A percentile compares a stretch with the other conserved stretches of the same genome.
These are phyloP conservation scores for Aspergillus nidulans DNA, from an alignment of 495 filamentous ascomycete genomes.

Conservation along the genomic window DNA sequence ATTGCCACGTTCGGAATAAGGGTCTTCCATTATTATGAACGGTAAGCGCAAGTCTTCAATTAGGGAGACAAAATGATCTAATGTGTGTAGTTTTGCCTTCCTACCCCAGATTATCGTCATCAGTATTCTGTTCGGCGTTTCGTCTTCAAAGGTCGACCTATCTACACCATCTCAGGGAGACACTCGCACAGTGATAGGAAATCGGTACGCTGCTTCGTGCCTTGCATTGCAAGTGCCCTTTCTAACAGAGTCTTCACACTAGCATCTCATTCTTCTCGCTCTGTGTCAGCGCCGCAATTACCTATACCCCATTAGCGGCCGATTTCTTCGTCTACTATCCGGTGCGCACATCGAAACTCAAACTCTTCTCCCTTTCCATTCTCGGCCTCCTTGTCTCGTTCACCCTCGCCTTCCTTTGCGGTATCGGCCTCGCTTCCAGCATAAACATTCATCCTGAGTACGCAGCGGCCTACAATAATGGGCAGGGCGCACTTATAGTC, in stretches of 20 bases:
- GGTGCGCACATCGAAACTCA: constrained; percentile 38
- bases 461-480: constrained; percentile 47
- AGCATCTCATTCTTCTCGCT: constrained; percentile 66
- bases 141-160: constrained; percentile 60
- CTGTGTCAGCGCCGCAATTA: constrained; percentile 59
- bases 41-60: constrained; percentile 33
- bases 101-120: constrained; percentile 62
- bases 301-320: constrained; percentile 55
- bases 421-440: constrained; percentile 65
- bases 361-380: constrained; percentile 36
- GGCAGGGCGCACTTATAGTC: constrained; percentile 56
- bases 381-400: constrained; percentile 51
- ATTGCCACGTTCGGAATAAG: constrained; percentile 71
- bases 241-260: not conserved
- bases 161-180: constrained; percentile 46
- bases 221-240: not conserved
- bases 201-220: constrained; percentile 30
- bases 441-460: constrained; percentile 50
- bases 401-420: constrained; percentile 58
- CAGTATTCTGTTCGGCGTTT: constrained; percentile 63
- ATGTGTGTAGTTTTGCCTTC: constrained; percentile 55
- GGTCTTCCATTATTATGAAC: constrained; percentile 67
- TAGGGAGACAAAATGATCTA: not conserved
- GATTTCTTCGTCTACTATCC: constrained; percentile 68
- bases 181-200: constrained; percentile 50